These are phyloP conservation scores for Candida xyloterini DNA, from an alignment of 805 yeast genomes.

Conservation along the genomic window DNA sequence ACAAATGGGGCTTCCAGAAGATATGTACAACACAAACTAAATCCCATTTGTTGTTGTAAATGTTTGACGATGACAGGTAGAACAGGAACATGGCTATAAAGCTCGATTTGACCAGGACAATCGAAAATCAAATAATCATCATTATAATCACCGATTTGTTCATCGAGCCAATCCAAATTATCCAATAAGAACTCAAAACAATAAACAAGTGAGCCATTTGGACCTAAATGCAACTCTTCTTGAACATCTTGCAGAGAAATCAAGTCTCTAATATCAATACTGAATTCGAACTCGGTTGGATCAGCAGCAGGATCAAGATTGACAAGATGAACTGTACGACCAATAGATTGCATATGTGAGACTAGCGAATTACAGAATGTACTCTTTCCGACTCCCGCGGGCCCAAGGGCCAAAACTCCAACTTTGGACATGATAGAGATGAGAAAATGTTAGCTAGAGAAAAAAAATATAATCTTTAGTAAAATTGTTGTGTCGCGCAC, in stretches of 20 bases:
- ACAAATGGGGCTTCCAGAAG: slow-evolving; percentile 92
- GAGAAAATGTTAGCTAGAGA: background rate
- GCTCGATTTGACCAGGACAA: slow-evolving; percentile 96
- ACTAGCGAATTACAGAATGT: slow-evolving; percentile 90
- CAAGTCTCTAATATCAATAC: slow-evolving; percentile 87
- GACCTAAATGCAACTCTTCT: slow-evolving; percentile 92
- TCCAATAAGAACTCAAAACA: slow-evolving; percentile 89
- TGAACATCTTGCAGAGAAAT: slow-evolving; percentile 90
- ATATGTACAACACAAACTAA: slow-evolving; percentile 89
- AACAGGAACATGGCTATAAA: slow-evolving; percentile 92
- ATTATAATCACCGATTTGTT: slow-evolving; percentile 91
- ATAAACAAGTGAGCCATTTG: slow-evolving; percentile 90
- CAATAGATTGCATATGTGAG: slow-evolving; percentile 82
- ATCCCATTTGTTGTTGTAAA: slow-evolving; percentile 72
- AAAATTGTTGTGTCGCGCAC: slow-evolving; percentile 8
- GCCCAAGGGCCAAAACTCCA: slow-evolving; percentile 91
- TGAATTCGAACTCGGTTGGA: slow-evolving; percentile 85
- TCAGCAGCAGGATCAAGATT: slow-evolving; percentile 98
- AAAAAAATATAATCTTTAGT: background rate
- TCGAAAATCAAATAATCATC: slow-evolving; percentile 94
- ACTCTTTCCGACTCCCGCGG: slow-evolving; percentile 96
- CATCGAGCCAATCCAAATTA: slow-evolving; percentile 95
- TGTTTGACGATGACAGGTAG: slow-evolving; percentile 87
- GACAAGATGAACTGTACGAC: slow-evolving; percentile 91
- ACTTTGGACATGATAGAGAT: slow-evolving; percentile 81